phyloP scores from a whole-genome alignment of 2,329 filamentous ascomycete genomes.

The Colletotrichum sp. region DNA sequence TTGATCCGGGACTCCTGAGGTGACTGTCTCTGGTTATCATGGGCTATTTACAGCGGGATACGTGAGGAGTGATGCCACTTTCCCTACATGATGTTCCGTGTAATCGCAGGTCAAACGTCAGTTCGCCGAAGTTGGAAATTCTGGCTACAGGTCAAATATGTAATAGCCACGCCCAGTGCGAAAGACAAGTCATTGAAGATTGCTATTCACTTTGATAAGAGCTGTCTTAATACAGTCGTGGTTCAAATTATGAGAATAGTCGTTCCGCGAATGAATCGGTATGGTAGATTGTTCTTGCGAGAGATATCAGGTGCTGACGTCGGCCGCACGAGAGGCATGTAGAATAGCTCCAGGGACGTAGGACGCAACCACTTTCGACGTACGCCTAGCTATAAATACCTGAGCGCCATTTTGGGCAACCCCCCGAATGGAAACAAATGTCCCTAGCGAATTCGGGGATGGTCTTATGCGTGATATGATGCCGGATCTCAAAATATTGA shows the following conservation, averaged over 20 bases:
- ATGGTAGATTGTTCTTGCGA: too few species aligned
- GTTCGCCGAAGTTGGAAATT: not conserved
- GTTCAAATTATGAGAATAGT: rapidly evolving
- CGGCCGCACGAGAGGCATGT: rapidly evolving
- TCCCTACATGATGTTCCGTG: rapidly evolving
- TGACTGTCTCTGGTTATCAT: not conserved
- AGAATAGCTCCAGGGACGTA: rapidly evolving
- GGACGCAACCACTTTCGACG: not conserved
- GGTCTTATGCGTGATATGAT: too few species aligned
- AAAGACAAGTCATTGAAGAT: not conserved
- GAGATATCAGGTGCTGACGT: too few species aligned
- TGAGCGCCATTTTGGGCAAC: not conserved
- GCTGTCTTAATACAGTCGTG: not conserved
- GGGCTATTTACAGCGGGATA: not conserved
- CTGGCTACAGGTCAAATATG: not conserved
- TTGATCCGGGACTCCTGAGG: not conserved
- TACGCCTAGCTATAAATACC: not conserved
- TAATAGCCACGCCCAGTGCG: not conserved
- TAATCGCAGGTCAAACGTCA: not conserved
- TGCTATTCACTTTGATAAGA: not conserved
- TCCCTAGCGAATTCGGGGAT: too few species aligned
- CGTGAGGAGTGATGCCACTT: rapidly evolving
- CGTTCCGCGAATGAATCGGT: not conserved
- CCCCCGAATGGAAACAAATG: too few species aligned
- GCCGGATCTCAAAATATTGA: too few species aligned